A percentile compares a stretch with the other conserved stretches of the same genome.
Evolutionary conservation across 129 eudicot species (phyloP).

Genomic region (Gnaphalium uliginosum): DNA sequence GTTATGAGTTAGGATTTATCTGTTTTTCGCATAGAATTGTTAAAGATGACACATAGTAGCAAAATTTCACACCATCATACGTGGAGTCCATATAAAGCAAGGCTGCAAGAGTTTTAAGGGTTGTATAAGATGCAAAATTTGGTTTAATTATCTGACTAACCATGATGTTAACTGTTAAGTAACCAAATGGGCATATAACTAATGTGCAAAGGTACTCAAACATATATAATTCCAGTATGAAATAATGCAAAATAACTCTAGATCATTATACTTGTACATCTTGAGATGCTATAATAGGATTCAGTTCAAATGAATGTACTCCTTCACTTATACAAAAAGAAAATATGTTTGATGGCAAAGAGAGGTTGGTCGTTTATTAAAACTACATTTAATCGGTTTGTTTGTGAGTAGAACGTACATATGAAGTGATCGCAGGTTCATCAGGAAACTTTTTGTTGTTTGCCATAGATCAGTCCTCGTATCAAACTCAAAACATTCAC

Average conservation of each 20-base stretch:
- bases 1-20: not conserved
- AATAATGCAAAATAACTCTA: not conserved
- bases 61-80: not conserved
- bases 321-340: too few relatives aligned
- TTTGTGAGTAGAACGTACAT: not conserved
- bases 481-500: not conserved
- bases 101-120: conserved; percentile 22
- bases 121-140: not conserved
- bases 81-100: not conserved
- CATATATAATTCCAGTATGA: not conserved
- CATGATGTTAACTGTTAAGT: conserved; percentile 1
- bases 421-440: too few relatives aligned
- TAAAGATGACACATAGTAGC: conserved; percentile 4
- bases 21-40: not conserved
- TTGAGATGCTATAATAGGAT: too few relatives aligned
- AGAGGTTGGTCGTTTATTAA: too few relatives aligned
- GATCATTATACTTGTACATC: too few relatives aligned
- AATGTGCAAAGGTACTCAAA: not conserved
- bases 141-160: not conserved
- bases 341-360: too few relatives aligned
- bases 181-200: not conserved
- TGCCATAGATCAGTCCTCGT: not conserved
- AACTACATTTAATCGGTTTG: not conserved
- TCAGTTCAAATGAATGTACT: too few relatives aligned
- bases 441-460: too few relatives aligned